Evolutionary conservation across 305 asterid species (phyloP), one percentile per base, ranked within the genome.

Genomic region (Fraxinus angustifolia): DNA sequence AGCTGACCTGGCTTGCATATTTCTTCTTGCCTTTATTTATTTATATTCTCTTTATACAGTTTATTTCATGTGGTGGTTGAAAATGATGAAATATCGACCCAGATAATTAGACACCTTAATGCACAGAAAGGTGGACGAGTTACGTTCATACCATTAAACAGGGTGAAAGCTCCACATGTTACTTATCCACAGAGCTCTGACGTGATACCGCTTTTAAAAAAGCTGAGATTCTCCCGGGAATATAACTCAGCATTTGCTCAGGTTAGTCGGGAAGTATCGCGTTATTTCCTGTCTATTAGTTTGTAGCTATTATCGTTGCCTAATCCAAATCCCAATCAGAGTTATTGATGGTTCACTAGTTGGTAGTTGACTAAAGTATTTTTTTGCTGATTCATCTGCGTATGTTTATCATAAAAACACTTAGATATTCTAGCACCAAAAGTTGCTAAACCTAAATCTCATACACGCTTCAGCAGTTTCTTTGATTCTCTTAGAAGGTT

Each of bases 51-150:
- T 82, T 82, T 34, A 65, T 85, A 72, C 96, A 96, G 99, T 88
- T 92, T 96, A 84, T 96, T 90, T 84, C 98, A 96, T 78, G 98
- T 94, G 86, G 99, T 96, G 81, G 99, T 96, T 85, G 91, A 88
- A 84, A 86, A 92, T 87, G 99, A 96, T 87, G 97, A 94, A 70
- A 91, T 91, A 85, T 94, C 99, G 73, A 94, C 98, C 81, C 87
- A 88, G 75, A 94, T 96, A 77, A 96, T 96, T 82, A 88, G 93
- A 83, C 98, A 96, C 85, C 98, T 96, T 82, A 96, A 93, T 86
- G 93, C 97, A 65, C 95, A 89, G 87, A 96, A 93, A 88, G 99
- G 99, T 78, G 99, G 98, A 62, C 91, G 99, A 75, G 99, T 94
- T 78, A 96, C 99, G 80, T 96, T 96, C 79, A 96, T 96, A 80